These are phyloP conservation scores for Celoporthe dispersa DNA, from an alignment of 2,329 filamentous ascomycete species.

Conservation along the genomic window DNA sequence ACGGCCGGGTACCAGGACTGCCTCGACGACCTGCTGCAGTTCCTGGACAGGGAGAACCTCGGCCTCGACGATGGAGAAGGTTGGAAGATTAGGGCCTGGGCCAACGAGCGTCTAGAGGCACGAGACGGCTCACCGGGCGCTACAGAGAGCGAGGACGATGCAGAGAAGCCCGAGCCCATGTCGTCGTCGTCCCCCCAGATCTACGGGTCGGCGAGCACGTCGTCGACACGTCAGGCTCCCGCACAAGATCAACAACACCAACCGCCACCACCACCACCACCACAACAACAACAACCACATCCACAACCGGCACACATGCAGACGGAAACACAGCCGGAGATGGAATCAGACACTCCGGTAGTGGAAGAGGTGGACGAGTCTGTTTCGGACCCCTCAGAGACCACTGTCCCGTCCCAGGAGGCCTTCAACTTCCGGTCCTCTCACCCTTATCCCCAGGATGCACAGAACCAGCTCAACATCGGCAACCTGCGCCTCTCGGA, in stretches of 20 bases:
- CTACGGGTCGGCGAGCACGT: slow-evolving; percentile 51
- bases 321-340: slow-evolving; percentile 43
- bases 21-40: slow-evolving; percentile 83
- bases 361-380: slow-evolving; percentile 25
- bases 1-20: slow-evolving; percentile 91
- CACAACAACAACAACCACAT: slow-evolving; percentile 16
- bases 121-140: slow-evolving; percentile 54
- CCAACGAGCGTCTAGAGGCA: slow-evolving; percentile 70
- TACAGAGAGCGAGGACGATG: slow-evolving; percentile 61
- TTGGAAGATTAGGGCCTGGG: slow-evolving; percentile 65
- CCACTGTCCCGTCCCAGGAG: slow-evolving; percentile 60
- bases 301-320: slow-evolving; percentile 34
- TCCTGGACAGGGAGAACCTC: slow-evolving; percentile 81
- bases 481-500: slow-evolving; percentile 66
- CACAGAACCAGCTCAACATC: slow-evolving; percentile 57
- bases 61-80: slow-evolving; percentile 81
- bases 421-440: slow-evolving; percentile 73
- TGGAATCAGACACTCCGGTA: slow-evolving; percentile 37
- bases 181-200: slow-evolving; percentile 58
- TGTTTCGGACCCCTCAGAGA: slow-evolving; percentile 39
- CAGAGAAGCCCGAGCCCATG: slow-evolving; percentile 63
- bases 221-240: slow-evolving; percentile 38
- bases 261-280: background rate
- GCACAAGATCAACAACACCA: background rate
- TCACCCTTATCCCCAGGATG: slow-evolving; percentile 61